phyloP scores from a whole-genome alignment of 352 stramenopile species.

The Pythium grandisporangium region DNA sequence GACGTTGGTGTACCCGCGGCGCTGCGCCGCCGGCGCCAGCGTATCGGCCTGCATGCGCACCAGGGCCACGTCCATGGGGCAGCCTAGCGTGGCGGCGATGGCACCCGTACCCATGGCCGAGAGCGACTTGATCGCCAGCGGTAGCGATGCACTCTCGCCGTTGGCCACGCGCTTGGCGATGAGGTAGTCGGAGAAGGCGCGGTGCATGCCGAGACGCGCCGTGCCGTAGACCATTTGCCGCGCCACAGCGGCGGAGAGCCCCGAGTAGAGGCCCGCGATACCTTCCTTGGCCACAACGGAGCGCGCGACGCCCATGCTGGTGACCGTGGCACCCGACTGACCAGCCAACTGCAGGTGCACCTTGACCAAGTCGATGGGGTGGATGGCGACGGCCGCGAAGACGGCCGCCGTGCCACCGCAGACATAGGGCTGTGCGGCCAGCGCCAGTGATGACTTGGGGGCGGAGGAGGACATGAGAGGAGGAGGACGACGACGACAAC shows the following conservation, averaged over 20 bases:
- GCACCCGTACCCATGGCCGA: constrained; percentile 68
- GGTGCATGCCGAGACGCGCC: constrained; percentile 77
- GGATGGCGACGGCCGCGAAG: constrained; percentile 73
- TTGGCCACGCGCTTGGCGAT: constrained; percentile 58
- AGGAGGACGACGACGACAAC: not conserved
- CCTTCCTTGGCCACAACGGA: constrained; percentile 78
- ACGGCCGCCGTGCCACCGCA: constrained; percentile 67
- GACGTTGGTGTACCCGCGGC: constrained; percentile 98
- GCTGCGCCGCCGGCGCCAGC: constrained; percentile 83
- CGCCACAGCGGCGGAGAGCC: constrained; percentile 69
- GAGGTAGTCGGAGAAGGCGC: constrained; percentile 73
- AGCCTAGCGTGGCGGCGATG: constrained; percentile 95
- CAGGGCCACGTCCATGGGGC: constrained; percentile 96
- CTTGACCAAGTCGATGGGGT: constrained; percentile 90
- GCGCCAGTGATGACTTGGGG: constrained; percentile 36
- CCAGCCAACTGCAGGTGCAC: constrained; percentile 84
- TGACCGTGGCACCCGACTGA: constrained; percentile 70
- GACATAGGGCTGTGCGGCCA: constrained; percentile 64
- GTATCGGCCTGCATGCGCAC: constrained; percentile 97
- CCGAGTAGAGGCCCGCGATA: constrained; percentile 74
- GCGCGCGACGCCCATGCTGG: constrained; percentile 60
- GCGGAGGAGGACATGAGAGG: constrained; percentile 11
- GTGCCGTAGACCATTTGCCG: constrained; percentile 85
- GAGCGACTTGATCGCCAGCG: constrained; percentile 61
- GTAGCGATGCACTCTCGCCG: constrained; percentile 57